Percentiles rank a stretch among this genome's conserved stretches.
phyloP scores from a whole-genome alignment of 2,329 filamentous ascomycete species.

The Fusarium cicatricum region DNA sequence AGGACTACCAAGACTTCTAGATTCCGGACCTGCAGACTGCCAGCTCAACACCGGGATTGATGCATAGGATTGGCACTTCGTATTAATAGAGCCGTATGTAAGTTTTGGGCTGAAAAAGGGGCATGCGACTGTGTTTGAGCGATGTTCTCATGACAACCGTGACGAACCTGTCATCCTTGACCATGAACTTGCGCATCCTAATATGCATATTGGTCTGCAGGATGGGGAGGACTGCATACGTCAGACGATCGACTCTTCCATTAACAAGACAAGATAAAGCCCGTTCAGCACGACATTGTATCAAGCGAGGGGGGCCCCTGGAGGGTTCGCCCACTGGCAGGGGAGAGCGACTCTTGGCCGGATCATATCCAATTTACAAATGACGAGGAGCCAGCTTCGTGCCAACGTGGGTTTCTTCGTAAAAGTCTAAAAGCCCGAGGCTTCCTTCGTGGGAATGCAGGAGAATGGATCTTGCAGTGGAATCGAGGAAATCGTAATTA shows the following conservation, averaged over 20 bases:
- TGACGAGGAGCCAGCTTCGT: conserved; percentile 27
- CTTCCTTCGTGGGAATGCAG: conserved; percentile 29
- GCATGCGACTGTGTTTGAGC: conserved; percentile 3
- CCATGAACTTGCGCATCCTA: conserved; percentile 4
- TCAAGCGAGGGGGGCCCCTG: conserved; percentile 5
- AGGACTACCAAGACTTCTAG: conserved; percentile 9
- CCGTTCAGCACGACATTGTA: conserved; percentile 1
- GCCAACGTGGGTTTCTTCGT: conserved; percentile 21
- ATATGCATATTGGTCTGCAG: background rate
- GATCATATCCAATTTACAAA: conserved; percentile 31
- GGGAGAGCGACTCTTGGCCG: conserved; percentile 13
- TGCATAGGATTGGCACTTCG: conserved; percentile 15
- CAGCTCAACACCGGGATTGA: conserved; percentile 6
- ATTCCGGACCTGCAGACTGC: conserved; percentile 13
- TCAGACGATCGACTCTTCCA: background rate
- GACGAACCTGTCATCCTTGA: conserved; percentile 4
- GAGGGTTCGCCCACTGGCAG: background rate
- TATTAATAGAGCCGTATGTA: conserved; percentile 14
- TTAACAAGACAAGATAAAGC: background rate
- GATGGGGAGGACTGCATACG: background rate
- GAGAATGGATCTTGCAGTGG: conserved; percentile 29
- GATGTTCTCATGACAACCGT: background rate
- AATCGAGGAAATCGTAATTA: conserved; percentile 37
- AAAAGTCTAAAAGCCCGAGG: conserved; percentile 18
- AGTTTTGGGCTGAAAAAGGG: conserved; percentile 12